Evolutionary conservation across 23 red algal species (phyloP).

Genomic region (Chondrus crispus): DNA sequence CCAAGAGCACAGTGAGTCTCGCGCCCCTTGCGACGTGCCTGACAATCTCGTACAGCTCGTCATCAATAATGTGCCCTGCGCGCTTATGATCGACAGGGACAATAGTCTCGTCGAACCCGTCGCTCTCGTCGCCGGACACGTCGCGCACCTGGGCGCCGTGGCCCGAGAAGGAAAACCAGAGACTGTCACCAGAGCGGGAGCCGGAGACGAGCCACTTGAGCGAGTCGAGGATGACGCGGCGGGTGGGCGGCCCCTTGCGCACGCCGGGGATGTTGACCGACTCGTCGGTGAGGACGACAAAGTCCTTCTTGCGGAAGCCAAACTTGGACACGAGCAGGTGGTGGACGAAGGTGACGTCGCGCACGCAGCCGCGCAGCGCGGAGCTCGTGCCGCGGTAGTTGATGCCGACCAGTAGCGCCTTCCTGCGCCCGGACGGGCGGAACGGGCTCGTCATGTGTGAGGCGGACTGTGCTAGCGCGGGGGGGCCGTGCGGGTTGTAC

Average conservation of each 20-base stretch:
- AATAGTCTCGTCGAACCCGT: conserved; percentile 69
- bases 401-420: conserved; percentile 65
- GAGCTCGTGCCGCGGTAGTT: conserved; percentile 60
- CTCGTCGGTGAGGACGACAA: conserved; percentile 69
- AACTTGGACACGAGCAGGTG: conserved; percentile 55
- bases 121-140: conserved; percentile 63
- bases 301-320: conserved; percentile 48
- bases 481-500: neutral
- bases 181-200: conserved; percentile 25
- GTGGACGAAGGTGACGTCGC: conserved; percentile 68
- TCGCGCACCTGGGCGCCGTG: conserved; percentile 62
- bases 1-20: conserved; percentile 60
- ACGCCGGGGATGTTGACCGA: conserved; percentile 18
- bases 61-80: conserved; percentile 65
- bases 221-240: conserved; percentile 31
- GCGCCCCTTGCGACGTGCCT: conserved; percentile 4
- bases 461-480: neutral
- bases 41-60: conserved; percentile 66
- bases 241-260: conserved; percentile 20
- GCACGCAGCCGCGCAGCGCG: conserved; percentile 59
- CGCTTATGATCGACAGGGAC: conserved; percentile 56
- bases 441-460: conserved; percentile 29
- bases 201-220: conserved; percentile 44
- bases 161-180: conserved; percentile 73
- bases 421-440: conserved; percentile 52